Percentiles rank a stretch among this genome's conserved stretches.
phyloP scores from a whole-genome alignment of 352 stramenopile genomes.

The Ochromonadaceae sp. region DNA sequence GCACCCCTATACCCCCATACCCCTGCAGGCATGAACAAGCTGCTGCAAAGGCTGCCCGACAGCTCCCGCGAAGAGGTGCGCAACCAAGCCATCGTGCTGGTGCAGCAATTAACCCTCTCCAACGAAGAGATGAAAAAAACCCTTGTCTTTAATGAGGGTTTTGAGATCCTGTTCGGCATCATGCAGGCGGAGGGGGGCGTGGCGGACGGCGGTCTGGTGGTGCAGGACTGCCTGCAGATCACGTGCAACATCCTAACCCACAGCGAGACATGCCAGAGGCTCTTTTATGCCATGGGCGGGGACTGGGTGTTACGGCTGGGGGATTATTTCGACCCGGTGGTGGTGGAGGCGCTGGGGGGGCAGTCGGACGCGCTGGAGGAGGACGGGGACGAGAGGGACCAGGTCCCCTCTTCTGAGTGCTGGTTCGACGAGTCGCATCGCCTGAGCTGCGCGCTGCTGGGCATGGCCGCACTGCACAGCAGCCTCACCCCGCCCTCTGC shows the following conservation, averaged over 20 bases:
- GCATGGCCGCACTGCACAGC: background rate
- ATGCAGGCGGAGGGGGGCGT: slow-evolving; percentile 2
- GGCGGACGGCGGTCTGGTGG: background rate
- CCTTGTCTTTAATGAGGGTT: slow-evolving; percentile 14
- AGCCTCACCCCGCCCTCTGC: background rate
- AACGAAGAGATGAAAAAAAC: slow-evolving; percentile 20
- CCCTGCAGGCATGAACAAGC: slow-evolving; percentile 12
- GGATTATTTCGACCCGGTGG: slow-evolving; percentile 1
- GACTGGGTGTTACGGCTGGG: background rate
- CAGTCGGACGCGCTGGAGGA: background rate
- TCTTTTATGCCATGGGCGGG: slow-evolving; percentile 8
- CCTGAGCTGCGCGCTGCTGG: background rate
- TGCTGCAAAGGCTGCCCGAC: slow-evolving; percentile 8
- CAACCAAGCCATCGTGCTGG: slow-evolving; percentile 15
- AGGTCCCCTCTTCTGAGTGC: background rate
- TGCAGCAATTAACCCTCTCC: slow-evolving; percentile 1
- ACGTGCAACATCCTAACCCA: background rate
- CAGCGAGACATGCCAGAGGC: slow-evolving; percentile 13
- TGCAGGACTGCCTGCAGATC: slow-evolving; percentile 10
- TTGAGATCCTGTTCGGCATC: slow-evolving; percentile 14
- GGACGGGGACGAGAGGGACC: background rate
- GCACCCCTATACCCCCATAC: background rate
- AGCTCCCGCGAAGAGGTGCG: slow-evolving; percentile 7
- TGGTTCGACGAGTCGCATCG: slow-evolving; percentile 6
- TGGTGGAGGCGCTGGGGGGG: background rate